Evolutionary conservation across 2,329 filamentous ascomycete genomes (phyloP), one percentile per base, ranked within the genome.

Genomic region (Penicillium sp.): DNA sequence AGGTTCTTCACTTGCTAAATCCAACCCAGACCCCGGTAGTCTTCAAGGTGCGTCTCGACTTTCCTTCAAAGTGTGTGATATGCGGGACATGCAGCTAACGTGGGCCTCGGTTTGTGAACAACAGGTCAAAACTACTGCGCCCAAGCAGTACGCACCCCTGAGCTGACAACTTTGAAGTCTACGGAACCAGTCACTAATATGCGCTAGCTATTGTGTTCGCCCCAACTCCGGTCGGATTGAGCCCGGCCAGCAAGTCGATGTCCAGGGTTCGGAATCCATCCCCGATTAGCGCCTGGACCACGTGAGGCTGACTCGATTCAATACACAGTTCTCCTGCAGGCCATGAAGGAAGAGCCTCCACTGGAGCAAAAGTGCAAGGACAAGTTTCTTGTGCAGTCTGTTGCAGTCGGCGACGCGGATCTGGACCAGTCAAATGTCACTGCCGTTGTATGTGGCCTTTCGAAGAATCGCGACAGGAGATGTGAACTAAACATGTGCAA

Each of bases 81-180:
- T 47, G 49, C 51, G 52, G 43, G 18, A 48, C 48, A 47, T 52
- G 50, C 48, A 50, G 54, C 64, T 69, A 55, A 68, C 49, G 29
- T 27, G 34, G 9, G 26, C n/a, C 24, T 44, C 29, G 41, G 12
- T 45, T 47, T 35, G 45, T 49, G 41, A 51, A 26, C 49, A 37
- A 32, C 61, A 95, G 90, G 93, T 98, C 72, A 98, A 98, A 83
- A 98, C 93, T 42, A 98, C 93, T 54, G 93, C 93, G 43, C 93
- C 93, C 32, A 97, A 97, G 76, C 93, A 97, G 91, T 98, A 87
- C 66, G 86, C 72, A 46, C 45, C 47, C 55, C 62, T 32, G 48
- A 54, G 47, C 50, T 36, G 46, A 43, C 8, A 29, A 27, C 13
- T 8, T 7, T 32, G 33, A 7, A 3, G 37, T 27, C 18, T 41